Conservation (phyloP, 1,284 basidiomycete species). For the Moniliella sp. region DNA sequence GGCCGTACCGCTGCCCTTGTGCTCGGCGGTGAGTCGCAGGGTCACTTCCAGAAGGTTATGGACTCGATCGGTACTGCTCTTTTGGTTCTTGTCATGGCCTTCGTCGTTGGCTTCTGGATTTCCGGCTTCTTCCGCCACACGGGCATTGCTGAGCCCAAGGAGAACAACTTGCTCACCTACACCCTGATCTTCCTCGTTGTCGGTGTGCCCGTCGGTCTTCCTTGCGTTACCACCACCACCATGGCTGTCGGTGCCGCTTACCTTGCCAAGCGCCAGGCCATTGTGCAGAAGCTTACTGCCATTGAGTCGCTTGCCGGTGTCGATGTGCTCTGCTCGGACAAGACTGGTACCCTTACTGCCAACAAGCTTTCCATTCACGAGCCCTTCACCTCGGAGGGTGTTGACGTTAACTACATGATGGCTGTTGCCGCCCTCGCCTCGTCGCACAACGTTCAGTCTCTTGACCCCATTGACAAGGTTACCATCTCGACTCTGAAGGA, state of each 20-base stretch:
- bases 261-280: slow-evolving; percentile 42
- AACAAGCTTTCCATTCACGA: slow-evolving; percentile 44
- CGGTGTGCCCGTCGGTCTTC: slow-evolving; percentile 43
- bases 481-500: slow-evolving; percentile 41
- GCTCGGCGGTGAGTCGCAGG: slow-evolving; percentile 30
- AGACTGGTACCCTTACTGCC: slow-evolving; percentile 43
- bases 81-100: slow-evolving; percentile 40
- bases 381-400: slow-evolving; percentile 37
- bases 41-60: slow-evolving; percentile 41
- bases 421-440: slow-evolving; percentile 41
- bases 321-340: slow-evolving; percentile 43
- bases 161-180: slow-evolving; percentile 41
- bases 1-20: slow-evolving; percentile 39
- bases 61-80: slow-evolving; percentile 39
- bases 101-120: slow-evolving; percentile 38
- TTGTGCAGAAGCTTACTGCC: slow-evolving; percentile 45
- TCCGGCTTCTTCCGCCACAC: slow-evolving; percentile 39
- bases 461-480: slow-evolving; percentile 44
- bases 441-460: slow-evolving; percentile 41
- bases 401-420: slow-evolving; percentile 39
- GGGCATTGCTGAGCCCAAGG: slow-evolving; percentile 37
- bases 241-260: slow-evolving; percentile 43
- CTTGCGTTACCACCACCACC: slow-evolving; percentile 40
- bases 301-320: slow-evolving; percentile 44
- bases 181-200: slow-evolving; percentile 40